These are phyloP conservation scores for Phoenix dactylifera DNA, from an alignment of 176 grass and related monocot species.

Conservation along the genomic window DNA sequence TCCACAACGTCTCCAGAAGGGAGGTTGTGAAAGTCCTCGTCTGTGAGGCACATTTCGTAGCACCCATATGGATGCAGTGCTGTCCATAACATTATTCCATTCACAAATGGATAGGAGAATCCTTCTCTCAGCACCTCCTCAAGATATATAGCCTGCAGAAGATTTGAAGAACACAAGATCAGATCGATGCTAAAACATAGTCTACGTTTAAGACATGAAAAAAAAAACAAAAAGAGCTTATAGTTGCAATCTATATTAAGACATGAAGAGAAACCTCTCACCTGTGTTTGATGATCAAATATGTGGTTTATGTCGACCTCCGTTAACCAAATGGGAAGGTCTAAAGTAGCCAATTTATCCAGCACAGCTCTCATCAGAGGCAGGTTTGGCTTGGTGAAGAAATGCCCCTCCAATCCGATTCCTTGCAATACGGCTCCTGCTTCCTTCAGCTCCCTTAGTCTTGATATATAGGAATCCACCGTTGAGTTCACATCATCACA, in stretches of 20 bases:
- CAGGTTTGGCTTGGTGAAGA: constrained; percentile 77
- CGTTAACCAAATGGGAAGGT: constrained; percentile 89
- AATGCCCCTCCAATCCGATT: constrained; percentile 71
- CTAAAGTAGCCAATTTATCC: constrained; percentile 83
- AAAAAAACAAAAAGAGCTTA: too few species aligned
- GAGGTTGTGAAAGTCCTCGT: constrained; percentile 59
- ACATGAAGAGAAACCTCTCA: not conserved
- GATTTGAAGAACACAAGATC: not conserved
- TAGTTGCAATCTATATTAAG: too few species aligned
- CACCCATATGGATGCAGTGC: constrained; percentile 70
- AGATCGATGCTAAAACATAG: too few species aligned
- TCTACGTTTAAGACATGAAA: too few species aligned
- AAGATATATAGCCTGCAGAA: constrained; percentile 58
- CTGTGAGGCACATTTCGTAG: constrained; percentile 97
- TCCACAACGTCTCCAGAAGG: constrained; percentile 71
- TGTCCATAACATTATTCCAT: constrained; percentile 77
- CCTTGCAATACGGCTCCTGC: constrained; percentile 78
- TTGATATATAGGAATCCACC: constrained; percentile 61
- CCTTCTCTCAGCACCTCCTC: constrained; percentile 89
- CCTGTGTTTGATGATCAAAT: constrained; percentile 64
- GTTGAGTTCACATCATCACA: constrained; percentile 72
- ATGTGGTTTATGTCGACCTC: constrained; percentile 79
- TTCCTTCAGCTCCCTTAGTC: constrained; percentile 50
- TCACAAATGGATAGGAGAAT: constrained; percentile 70
- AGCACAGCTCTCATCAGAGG: constrained; percentile 76